Percentiles rank a stretch among this genome's conserved stretches.
These are phyloP conservation scores for Fusarium hainanense DNA, from an alignment of 2,329 filamentous ascomycete genomes.

Conservation along the genomic window DNA sequence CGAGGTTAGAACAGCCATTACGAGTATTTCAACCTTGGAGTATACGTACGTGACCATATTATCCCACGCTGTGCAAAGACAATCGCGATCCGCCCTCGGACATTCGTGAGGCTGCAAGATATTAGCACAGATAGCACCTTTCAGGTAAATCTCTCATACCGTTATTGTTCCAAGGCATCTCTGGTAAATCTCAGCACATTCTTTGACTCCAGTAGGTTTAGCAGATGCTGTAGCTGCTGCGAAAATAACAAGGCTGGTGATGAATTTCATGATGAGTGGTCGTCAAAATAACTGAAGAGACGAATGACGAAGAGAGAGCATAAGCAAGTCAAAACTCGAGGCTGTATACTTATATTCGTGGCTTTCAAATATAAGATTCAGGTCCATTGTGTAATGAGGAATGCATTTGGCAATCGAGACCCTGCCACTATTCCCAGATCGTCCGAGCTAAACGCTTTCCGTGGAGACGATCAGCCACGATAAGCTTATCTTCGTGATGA, in stretches of 20 bases:
- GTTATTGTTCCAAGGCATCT: conserved; percentile 17
- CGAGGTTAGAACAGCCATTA: rapidly evolving
- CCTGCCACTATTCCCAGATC: conserved; percentile 22
- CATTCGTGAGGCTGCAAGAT: conserved; percentile 6
- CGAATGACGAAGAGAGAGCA: background rate
- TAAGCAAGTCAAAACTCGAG: rapidly evolving
- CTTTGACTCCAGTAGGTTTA: background rate
- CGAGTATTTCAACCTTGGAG: rapidly evolving
- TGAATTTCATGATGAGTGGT: conserved; percentile 5
- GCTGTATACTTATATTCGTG: background rate
- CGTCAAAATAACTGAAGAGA: too few relatives aligned
- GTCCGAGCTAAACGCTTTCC: conserved; percentile 10
- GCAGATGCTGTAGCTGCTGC: background rate
- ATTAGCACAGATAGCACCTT: background rate
- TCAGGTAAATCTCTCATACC: background rate
- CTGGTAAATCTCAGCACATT: conserved; percentile 9
- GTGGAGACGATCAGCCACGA: background rate
- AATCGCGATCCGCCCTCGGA: background rate
- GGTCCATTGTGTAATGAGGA: background rate
- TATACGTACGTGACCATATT: background rate
- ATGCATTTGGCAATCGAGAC: conserved; percentile 19
- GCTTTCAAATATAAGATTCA: background rate
- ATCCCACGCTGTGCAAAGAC: conserved; percentile 16
- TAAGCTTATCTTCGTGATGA: background rate
- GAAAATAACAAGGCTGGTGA: background rate